phyloP scores from a whole-genome alignment of 108 stramenopile genomes.

The Mayamaea pseudoterrestris region DNA sequence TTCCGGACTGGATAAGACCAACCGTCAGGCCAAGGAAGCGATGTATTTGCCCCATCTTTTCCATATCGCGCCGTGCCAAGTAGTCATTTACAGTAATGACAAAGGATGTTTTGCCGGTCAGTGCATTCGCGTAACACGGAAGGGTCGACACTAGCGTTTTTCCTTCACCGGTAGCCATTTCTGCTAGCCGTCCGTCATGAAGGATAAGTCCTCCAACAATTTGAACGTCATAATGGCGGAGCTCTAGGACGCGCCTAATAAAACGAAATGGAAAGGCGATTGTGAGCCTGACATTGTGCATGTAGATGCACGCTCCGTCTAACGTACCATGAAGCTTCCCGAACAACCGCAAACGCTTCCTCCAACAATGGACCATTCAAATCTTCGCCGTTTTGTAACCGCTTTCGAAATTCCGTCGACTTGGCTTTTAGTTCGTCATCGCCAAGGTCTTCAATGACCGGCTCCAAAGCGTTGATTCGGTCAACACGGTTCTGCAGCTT shows the following conservation, averaged over 20 bases:
- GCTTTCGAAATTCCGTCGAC: conserved; percentile 58
- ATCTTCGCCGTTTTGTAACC: conserved; percentile 60
- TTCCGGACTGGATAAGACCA: conserved; percentile 82
- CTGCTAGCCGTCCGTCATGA: conserved; percentile 83
- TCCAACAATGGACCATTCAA: conserved; percentile 65
- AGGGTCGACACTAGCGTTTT: conserved; percentile 90
- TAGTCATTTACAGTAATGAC: conserved; percentile 96
- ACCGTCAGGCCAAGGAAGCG: conserved; percentile 86
- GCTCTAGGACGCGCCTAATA: conserved; percentile 71
- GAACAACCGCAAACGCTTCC: conserved; percentile 91
- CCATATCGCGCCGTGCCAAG: conserved; percentile 87
- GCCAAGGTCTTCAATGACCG: conserved; percentile 63
- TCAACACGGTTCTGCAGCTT: conserved; percentile 55
- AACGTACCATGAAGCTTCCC: conserved; percentile 89
- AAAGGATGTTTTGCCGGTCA: conserved; percentile 58
- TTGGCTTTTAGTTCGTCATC: conserved; percentile 84
- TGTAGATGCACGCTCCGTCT: not conserved
- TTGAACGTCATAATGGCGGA: conserved; percentile 93
- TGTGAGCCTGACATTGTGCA: not conserved
- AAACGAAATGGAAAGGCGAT: not conserved
- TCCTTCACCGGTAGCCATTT: conserved; percentile 97
- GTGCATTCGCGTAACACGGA: conserved; percentile 77
- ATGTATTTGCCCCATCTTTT: conserved; percentile 91
- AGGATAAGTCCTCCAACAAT: conserved; percentile 83
- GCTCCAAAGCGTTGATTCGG: conserved; percentile 74